phyloP scores from a whole-genome alignment of 495 filamentous ascomycete species.

The Annulohypoxylon nitens region DNA sequence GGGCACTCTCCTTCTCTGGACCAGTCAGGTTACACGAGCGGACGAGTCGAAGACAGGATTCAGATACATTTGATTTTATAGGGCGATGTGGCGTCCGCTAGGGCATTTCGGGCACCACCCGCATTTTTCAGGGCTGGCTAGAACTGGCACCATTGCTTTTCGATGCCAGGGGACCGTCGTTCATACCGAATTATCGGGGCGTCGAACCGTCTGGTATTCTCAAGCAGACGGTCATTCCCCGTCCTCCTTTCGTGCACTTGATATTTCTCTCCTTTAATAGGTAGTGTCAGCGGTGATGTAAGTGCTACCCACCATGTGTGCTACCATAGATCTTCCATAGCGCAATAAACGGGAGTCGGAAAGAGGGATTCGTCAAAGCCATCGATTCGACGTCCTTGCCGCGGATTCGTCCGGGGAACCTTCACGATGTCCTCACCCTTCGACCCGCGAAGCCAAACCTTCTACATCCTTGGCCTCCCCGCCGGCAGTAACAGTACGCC shows the following conservation, averaged over 20 bases:
- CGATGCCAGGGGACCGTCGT: slow-evolving; percentile 1
- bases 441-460: slow-evolving; percentile 41
- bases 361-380: not conserved
- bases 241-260: not conserved
- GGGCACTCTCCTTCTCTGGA: not conserved
- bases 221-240: not conserved
- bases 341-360: not conserved
- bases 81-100: slow-evolving; percentile 30
- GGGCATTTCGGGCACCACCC: slow-evolving; percentile 5
- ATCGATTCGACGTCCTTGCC: not conserved
- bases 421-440: slow-evolving; percentile 24
- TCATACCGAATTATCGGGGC: slow-evolving; percentile 10
- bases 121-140: slow-evolving; percentile 28
- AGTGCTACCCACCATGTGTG: not conserved
- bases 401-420: not conserved
- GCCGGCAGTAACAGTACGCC: slow-evolving; percentile 1
- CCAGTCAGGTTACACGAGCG: not conserved
- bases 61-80: not conserved
- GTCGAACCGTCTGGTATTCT: not conserved
- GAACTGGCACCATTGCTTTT: slow-evolving; percentile 24
- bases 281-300: not conserved
- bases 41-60: not conserved
- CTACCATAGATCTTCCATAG: not conserved
- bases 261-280: not conserved
- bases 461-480: slow-evolving; percentile 31